Percentiles rank a stretch among this genome's conserved stretches.
Evolutionary conservation across 441 rosid genomes (phyloP).

Genomic region (Populus hybrid): DNA sequence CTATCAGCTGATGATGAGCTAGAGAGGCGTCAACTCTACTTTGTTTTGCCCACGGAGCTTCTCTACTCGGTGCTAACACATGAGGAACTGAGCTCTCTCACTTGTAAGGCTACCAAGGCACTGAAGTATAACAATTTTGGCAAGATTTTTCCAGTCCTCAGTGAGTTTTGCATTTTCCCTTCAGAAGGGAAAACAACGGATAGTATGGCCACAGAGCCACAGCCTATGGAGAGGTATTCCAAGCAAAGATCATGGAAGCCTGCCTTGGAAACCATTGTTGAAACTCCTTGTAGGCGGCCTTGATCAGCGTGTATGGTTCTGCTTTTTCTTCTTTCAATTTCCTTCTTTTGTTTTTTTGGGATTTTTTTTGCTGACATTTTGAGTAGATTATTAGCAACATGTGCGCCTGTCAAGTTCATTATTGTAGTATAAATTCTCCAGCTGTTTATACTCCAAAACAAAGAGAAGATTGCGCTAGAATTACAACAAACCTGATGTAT

Average conservation of each 20-base stretch:
- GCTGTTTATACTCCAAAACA: neutral
- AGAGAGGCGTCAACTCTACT: constrained; percentile 38
- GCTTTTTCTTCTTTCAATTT: no score
- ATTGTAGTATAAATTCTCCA: neutral
- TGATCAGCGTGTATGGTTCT: neutral
- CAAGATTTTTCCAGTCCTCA: constrained; percentile 42
- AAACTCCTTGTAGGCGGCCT: constrained; percentile 22
- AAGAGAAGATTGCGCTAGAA: no score
- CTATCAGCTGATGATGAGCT: constrained; percentile 44
- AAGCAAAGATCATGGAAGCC: constrained; percentile 63
- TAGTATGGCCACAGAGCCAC: neutral
- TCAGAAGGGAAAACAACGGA: constrained; percentile 23
- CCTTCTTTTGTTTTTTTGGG: neutral
- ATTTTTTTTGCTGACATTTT: neutral
- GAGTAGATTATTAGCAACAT: neutral
- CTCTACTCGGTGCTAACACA: constrained; percentile 48
- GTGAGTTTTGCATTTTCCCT: constrained; percentile 42
- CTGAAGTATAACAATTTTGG: constrained; percentile 30
- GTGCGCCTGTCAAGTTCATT: neutral
- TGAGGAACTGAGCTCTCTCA: constrained; percentile 41
- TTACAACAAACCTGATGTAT: no score
- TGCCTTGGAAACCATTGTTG: constrained; percentile 52
- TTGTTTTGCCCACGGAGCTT: constrained; percentile 53
- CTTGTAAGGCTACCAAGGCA: constrained; percentile 34
- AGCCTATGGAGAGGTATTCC: constrained; percentile 24